Base-by-base conservation (phyloP, 179 eudicot genomes). In the Corrigiola litoralis region DNA sequence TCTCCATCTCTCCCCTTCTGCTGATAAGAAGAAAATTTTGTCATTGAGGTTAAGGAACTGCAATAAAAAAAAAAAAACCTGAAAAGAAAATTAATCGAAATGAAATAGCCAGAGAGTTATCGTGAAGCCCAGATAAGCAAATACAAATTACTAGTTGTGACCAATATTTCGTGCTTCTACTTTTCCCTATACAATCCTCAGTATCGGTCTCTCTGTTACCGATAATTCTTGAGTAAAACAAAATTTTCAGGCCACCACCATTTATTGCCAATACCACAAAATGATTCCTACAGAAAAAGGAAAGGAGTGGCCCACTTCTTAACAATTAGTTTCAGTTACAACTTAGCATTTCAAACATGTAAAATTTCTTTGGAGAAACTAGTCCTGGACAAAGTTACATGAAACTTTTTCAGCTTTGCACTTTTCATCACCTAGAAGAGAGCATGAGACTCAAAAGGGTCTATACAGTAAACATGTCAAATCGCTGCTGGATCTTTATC, bases 1-100 rank as follows among this genome's bases (percentile, higher is more conserved):
- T 84, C 70, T 92, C 98, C 95, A 84, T 89, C 50, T 82, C 83
- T 46, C 98, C 98, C 38, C 96, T 82, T 58, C 98, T 92, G 96
- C 75, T 53, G 67, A 67, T 58, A 77, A 56, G 61, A 29, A 31
- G 33, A 40, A 57, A 40, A 58, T 17, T 3, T 55, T 64, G 34
- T 52, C 70, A 63, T n/a, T n/a, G n/a, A n/a, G n/a, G n/a, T n/a
- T n/a, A n/a, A n/a, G n/a, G n/a, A n/a, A 27, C 41, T 40, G 60
- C 38, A 36, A 31, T n/a, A 28, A 14, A 11, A 17, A 6, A 41
- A 24, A 40, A 20, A 14, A 38, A 4, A 20, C 1, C 4, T 28
- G 14, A 31, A 14, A 17, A 5, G 10, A 50, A 12, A 18, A 21
- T 21, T 0, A 47, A 47, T 1, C 4, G 32, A 5, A 50, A 50